A percentile compares a stretch with the other conserved stretches of the same genome.
These are phyloP conservation scores for Arthrobotrys musiformis DNA, from an alignment of 2,329 filamentous ascomycete genomes.

Conservation along the genomic window DNA sequence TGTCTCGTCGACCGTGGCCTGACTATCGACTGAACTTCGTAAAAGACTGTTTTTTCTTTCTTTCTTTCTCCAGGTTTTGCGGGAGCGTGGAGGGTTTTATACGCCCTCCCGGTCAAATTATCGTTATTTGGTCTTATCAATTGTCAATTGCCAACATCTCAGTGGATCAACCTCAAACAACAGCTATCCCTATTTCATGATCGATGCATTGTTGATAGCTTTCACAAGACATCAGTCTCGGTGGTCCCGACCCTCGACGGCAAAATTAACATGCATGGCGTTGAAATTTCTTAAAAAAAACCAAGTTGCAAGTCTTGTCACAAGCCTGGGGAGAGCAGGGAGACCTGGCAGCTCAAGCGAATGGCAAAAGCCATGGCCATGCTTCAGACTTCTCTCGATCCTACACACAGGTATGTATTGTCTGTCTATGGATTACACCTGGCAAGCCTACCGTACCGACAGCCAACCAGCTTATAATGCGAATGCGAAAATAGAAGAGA, in stretches of 20 bases:
- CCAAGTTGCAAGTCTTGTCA: slow-evolving; percentile 43
- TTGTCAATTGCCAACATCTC: slow-evolving; percentile 21
- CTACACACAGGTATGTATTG: no score
- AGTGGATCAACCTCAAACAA: slow-evolving; percentile 31
- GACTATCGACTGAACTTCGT: slow-evolving; percentile 42
- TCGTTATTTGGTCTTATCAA: slow-evolving; percentile 26
- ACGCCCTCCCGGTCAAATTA: slow-evolving; percentile 5
- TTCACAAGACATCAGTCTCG: slow-evolving; percentile 25
- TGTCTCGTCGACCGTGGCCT: slow-evolving; percentile 43
- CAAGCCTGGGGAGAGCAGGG: slow-evolving; percentile 40
- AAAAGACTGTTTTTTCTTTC: slow-evolving; percentile 15
- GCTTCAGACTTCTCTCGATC: no score
- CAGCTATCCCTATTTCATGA: slow-evolving; percentile 42
- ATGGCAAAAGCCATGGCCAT: slow-evolving; percentile 37
- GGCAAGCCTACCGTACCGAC: background rate
- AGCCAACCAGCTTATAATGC: background rate
- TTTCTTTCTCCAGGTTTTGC: slow-evolving; percentile 24
- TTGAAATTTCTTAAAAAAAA: slow-evolving; percentile 34
- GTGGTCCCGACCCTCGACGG: slow-evolving; percentile 39
- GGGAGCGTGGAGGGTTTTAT: slow-evolving; percentile 43
- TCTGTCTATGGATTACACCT: background rate
- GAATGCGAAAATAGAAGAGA: background rate
- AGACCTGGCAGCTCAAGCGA: slow-evolving; percentile 33
- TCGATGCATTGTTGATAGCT: slow-evolving; percentile 27
- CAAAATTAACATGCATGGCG: slow-evolving; percentile 44